Conservation (phyloP, 306 rosid species). For the Trifolium dubium region DNA sequence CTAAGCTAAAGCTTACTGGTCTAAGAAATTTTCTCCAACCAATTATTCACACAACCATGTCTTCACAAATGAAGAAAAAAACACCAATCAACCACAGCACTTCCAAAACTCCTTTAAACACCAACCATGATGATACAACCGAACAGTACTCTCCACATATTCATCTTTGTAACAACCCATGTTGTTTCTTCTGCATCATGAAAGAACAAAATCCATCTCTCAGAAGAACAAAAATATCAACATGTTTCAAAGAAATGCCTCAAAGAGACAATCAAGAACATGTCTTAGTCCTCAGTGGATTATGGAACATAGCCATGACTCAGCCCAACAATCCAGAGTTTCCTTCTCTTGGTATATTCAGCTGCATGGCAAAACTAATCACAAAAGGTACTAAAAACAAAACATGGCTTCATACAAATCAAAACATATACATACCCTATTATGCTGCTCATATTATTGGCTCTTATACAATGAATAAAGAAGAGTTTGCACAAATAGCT, state of each 20-base stretch:
- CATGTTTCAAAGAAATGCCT: conserved; percentile 58
- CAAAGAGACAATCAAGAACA: conserved; percentile 48
- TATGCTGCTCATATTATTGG: conserved; percentile 90
- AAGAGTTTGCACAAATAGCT: conserved; percentile 65
- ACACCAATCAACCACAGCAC: background rate
- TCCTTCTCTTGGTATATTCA: conserved; percentile 75
- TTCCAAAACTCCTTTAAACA: conserved; percentile 33
- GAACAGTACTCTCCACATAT: background rate
- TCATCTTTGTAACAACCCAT: conserved; percentile 21
- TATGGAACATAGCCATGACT: conserved; percentile 76
- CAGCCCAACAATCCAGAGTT: conserved; percentile 73
- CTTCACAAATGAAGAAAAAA: conserved; percentile 45
- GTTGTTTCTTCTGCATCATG: conserved; percentile 80
- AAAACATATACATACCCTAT: conserved; percentile 80
- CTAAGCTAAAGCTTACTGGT: conserved; percentile 30
- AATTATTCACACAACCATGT: conserved; percentile 40
- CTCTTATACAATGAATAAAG: conserved; percentile 76
- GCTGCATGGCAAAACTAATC: conserved; percentile 76
- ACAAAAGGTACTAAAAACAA: conserved; percentile 48
- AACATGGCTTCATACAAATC: conserved; percentile 61
- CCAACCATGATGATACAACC: background rate
- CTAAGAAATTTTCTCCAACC: conserved; percentile 15
- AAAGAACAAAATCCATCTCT: conserved; percentile 53
- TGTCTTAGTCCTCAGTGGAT: conserved; percentile 62
- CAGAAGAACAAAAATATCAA: conserved; percentile 47